Conservation (phyloP, 2,329 filamentous ascomycete species). For the Apiospora hydei region DNA sequence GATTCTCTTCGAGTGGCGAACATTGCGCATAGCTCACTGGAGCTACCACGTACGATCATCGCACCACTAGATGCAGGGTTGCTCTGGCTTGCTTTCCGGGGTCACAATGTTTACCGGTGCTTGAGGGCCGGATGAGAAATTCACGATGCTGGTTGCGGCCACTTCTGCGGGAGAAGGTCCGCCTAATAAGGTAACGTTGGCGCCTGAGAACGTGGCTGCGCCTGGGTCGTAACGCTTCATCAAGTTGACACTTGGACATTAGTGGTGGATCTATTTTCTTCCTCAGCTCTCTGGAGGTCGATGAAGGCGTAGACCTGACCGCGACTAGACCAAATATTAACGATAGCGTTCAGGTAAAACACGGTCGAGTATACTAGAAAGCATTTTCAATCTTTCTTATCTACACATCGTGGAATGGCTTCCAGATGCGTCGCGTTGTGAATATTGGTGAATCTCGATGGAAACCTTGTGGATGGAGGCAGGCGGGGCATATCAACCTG, state of each 20-base stretch:
- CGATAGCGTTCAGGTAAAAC: too few species aligned
- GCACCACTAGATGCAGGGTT: too few species aligned
- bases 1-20: too few species aligned
- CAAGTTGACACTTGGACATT: background rate
- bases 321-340: background rate
- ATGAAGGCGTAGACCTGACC: background rate
- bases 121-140: too few species aligned
- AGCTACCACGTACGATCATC: too few species aligned
- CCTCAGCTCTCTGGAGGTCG: background rate
- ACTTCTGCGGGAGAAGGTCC: background rate
- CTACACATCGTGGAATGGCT: too few species aligned
- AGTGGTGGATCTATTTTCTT: background rate
- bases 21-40: too few species aligned
- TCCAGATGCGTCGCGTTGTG: background rate
- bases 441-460: background rate
- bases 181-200: background rate
- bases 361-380: too few species aligned
- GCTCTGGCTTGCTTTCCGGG: too few species aligned
- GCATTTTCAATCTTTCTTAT: too few species aligned
- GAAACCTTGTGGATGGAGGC: background rate
- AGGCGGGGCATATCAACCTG: background rate
- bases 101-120: too few species aligned
- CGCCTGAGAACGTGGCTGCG: background rate
- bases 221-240: background rate
- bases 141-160: too few species aligned